Percentiles rank a stretch among this genome's conserved stretches.
Evolutionary conservation across 345 rosid species (phyloP).

Genomic region (Odontarrhena argentea): DNA sequence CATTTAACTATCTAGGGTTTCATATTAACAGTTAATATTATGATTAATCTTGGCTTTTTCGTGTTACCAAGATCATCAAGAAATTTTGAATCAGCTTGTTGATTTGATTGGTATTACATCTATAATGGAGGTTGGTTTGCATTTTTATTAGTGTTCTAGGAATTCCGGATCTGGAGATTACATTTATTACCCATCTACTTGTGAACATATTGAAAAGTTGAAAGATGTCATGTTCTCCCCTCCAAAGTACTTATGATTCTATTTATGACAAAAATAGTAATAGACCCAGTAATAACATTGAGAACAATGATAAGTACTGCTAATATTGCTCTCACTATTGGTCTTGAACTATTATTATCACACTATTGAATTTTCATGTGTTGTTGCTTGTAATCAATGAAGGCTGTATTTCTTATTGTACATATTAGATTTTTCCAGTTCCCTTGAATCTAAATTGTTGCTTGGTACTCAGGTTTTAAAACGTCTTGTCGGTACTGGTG

Average conservation of each 20-base stretch:
- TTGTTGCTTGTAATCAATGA: too few species aligned
- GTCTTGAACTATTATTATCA: too few species aligned
- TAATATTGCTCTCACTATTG: too few species aligned
- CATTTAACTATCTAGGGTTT: conserved; percentile 12
- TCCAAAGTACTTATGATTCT: conserved; percentile 23
- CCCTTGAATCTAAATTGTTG: conserved; percentile 25
- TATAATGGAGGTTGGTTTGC: conserved; percentile 82
- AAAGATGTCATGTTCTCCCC: conserved; percentile 4
- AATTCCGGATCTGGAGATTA: conserved; percentile 12
- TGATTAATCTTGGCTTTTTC: conserved; percentile 32
- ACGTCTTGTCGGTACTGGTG: conserved; percentile 89
- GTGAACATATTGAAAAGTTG: conserved; percentile 22
- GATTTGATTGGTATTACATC: conserved; percentile 94
- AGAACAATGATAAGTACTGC: conserved; percentile 3
- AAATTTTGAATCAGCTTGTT: conserved; percentile 64
- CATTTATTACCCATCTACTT: conserved; percentile 1
- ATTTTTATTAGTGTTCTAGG: conserved; percentile 17
- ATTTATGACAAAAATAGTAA: conserved; percentile 12
- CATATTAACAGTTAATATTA: conserved; percentile 8
- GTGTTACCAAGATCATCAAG: conserved; percentile 70
- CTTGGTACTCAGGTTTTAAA: conserved; percentile 64
- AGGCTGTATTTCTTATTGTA: too few species aligned
- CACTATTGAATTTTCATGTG: too few species aligned
- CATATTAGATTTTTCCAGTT: neutral
- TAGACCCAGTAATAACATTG: conserved; percentile 15